A percentile compares a stretch with the other conserved stretches of the same genome.
phyloP scores from a whole-genome alignment of 2,329 filamentous ascomycete genomes.

The Clonostachys sp. region DNA sequence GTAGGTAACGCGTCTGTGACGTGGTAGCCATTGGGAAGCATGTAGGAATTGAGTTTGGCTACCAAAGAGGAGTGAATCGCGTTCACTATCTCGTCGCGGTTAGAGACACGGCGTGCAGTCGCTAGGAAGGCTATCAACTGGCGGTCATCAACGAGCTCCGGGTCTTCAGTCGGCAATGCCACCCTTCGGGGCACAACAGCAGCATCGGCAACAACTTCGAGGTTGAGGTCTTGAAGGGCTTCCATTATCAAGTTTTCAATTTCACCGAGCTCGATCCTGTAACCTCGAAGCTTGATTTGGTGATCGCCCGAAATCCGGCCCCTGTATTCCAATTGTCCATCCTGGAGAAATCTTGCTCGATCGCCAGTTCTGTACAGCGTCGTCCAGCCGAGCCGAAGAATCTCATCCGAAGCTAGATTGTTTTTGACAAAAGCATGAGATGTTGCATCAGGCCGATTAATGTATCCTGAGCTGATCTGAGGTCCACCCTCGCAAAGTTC shows the following conservation, averaged over 20 bases:
- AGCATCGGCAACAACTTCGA: neutral
- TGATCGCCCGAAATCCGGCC: slow-evolving; percentile 6
- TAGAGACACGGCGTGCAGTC: neutral
- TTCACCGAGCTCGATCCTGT: slow-evolving; percentile 8
- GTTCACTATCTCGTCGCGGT: too few species aligned
- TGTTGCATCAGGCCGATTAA: slow-evolving; percentile 2
- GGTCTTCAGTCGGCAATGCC: neutral
- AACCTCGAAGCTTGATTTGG: slow-evolving; percentile 8
- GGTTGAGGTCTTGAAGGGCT: too few species aligned
- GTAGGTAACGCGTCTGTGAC: slow-evolving; percentile 10
- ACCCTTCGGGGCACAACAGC: neutral
- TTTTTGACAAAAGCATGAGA: slow-evolving; percentile 2
- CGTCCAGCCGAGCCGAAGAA: neutral
- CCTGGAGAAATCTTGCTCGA: slow-evolving; percentile 1
- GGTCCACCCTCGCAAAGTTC: slow-evolving; percentile 5
- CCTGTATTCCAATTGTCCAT: slow-evolving; percentile 5
- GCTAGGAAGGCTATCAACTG: slow-evolving; percentile 14
- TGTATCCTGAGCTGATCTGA: slow-evolving; percentile 3
- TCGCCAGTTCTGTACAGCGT: slow-evolving; percentile 9
- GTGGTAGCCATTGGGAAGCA: slow-evolving; percentile 15
- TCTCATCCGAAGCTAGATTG: neutral
- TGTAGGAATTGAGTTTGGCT: slow-evolving; percentile 13
- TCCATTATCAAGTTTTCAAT: slow-evolving; percentile 5
- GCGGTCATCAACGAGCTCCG: slow-evolving; percentile 9
- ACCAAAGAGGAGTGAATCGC: too few species aligned